phyloP scores from a whole-genome alignment of 2,329 filamentous ascomycete species.

The Camillea tinctor region DNA sequence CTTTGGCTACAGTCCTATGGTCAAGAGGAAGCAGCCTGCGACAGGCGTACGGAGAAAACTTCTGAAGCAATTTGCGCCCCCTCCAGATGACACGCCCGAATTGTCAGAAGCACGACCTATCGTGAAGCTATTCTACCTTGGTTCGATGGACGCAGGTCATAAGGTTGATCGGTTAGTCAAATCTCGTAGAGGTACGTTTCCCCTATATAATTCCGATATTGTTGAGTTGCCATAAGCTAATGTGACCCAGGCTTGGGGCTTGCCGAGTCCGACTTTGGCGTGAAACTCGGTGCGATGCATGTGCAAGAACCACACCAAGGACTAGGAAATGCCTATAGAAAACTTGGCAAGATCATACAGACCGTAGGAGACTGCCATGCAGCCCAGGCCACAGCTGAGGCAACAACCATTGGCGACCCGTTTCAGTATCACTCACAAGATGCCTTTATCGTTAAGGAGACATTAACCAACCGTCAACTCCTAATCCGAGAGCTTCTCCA shows the following conservation, averaged over 20 bases:
- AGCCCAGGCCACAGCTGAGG: constrained; percentile 93
- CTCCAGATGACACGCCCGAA: constrained; percentile 95
- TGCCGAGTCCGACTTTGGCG: constrained; percentile 88
- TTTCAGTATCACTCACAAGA: constrained; percentile 94
- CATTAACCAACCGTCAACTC: constrained; percentile 95
- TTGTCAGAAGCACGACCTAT: constrained; percentile 83
- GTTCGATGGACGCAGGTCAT: constrained; percentile 94
- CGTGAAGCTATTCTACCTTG: constrained; percentile 94
- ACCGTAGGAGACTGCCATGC: constrained; percentile 93
- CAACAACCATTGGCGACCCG: constrained; percentile 89
- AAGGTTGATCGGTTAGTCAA: constrained; percentile 96
- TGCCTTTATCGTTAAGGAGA: constrained; percentile 97
- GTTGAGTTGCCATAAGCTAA: constrained; percentile 24
- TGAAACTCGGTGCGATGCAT: constrained; percentile 82
- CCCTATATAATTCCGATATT: neutral
- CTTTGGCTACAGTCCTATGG: constrained; percentile 94
- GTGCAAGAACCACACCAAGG: constrained; percentile 89
- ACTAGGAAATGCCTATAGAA: constrained; percentile 85
- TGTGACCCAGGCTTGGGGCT: constrained; percentile 73
- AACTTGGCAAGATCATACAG: constrained; percentile 91
- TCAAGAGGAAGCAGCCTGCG: constrained; percentile 93
- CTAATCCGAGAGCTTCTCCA: constrained; percentile 89
- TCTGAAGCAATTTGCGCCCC: constrained; percentile 96
- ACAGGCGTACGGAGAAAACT: constrained; percentile 94
- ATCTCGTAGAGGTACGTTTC: constrained; percentile 72